Evolutionary conservation across 805 yeast species (phyloP).

Genomic region (Candida vartiovaarae): DNA sequence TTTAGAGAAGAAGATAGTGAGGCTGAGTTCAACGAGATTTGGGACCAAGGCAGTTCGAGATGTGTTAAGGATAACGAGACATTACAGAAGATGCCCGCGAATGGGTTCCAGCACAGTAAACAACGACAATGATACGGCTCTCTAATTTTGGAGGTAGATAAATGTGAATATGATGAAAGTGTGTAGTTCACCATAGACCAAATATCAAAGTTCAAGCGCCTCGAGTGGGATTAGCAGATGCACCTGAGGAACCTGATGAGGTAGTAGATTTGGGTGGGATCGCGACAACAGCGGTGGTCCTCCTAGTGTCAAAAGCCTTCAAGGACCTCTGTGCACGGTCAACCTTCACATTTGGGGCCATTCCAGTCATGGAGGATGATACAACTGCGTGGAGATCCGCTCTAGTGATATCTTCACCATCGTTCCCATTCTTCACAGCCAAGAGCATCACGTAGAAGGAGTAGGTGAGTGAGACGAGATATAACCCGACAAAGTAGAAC

Average conservation of each 20-base stretch:
- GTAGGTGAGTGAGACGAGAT: neutral
- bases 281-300: neutral
- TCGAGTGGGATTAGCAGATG: no score
- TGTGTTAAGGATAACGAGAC: conserved; percentile 4
- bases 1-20: conserved; percentile 7
- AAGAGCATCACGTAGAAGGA: neutral
- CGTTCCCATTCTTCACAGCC: no score
- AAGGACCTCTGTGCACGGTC: neutral
- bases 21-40: conserved; percentile 3
- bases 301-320: neutral
- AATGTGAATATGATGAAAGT: neutral
- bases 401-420: no score
- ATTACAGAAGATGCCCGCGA: neutral
- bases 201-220: no score
- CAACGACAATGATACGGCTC: neutral
- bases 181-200: no score
- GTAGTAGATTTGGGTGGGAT: no score
- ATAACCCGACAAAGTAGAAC: neutral
- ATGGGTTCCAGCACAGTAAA: neutral
- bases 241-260: no score
- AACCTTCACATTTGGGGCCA: neutral
- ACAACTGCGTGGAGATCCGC: no score
- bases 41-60: conserved; percentile 4
- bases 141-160: neutral
- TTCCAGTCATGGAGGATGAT: no score